These are phyloP conservation scores for Chaetomium globosum DNA, from an alignment of 2,329 filamentous ascomycete species.

Conservation along the genomic window DNA sequence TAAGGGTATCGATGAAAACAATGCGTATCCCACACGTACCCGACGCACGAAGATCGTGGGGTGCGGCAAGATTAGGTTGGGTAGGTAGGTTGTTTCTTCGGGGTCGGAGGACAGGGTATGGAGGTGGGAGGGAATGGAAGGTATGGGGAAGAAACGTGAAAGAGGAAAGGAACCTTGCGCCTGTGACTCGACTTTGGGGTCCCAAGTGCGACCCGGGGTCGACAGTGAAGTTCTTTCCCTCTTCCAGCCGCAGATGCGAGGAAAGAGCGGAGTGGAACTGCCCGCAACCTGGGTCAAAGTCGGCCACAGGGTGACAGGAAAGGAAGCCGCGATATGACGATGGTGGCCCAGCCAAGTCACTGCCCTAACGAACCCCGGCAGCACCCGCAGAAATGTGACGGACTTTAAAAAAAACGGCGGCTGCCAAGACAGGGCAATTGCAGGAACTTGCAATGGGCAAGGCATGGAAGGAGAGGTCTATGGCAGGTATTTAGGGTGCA, in stretches of 20 bases:
- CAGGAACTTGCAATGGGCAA: slow-evolving; percentile 1
- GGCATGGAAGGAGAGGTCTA: not conserved
- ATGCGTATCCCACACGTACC: not conserved
- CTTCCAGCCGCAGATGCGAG: not conserved
- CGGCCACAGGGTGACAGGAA: slow-evolving; percentile 8
- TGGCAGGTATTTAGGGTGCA: slow-evolving; percentile 20
- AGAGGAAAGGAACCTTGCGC: not conserved
- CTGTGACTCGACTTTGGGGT: not conserved
- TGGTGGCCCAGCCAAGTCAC: slow-evolving; percentile 18
- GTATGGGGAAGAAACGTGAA: not conserved
- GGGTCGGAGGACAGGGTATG: not conserved
- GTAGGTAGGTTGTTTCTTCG: not conserved
- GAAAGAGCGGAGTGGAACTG: slow-evolving; percentile 9
- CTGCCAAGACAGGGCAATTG: slow-evolving; percentile 19
- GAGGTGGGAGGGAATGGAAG: not conserved
- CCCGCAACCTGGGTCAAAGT: not conserved
- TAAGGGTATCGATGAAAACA: not conserved
- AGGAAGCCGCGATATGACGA: slow-evolving; percentile 21
- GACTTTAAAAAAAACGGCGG: slow-evolving; percentile 18
- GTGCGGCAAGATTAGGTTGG: not conserved
- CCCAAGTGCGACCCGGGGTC: not conserved
- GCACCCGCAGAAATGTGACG: slow-evolving; percentile 18
- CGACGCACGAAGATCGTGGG: not conserved
- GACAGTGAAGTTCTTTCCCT: slow-evolving; percentile 11
- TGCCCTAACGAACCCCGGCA: slow-evolving; percentile 8